Percentiles rank a stretch among this genome's conserved stretches.
These are phyloP conservation scores for Pseudomassariella vexata DNA, from an alignment of 2,329 filamentous ascomycete species.

Conservation along the genomic window DNA sequence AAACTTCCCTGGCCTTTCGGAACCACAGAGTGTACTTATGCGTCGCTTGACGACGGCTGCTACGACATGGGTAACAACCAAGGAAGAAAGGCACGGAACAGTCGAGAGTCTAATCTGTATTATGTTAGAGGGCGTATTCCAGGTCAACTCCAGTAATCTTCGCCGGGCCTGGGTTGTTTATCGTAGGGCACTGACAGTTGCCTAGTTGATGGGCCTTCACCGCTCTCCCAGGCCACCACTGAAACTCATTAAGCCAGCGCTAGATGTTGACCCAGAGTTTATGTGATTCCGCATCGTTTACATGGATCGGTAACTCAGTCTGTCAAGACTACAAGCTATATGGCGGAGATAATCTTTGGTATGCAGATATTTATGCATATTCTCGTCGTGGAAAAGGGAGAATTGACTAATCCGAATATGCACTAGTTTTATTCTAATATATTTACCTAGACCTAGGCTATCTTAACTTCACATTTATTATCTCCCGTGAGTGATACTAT, in stretches of 20 bases:
- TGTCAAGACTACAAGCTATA: slow-evolving; percentile 9
- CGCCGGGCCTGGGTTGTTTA: slow-evolving; percentile 30
- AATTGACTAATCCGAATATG: too few species aligned
- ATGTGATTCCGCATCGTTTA: slow-evolving; percentile 28
- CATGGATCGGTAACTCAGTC: slow-evolving; percentile 26
- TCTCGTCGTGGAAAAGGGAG: too few species aligned
- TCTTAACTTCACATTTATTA: too few species aligned
- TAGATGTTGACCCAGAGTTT: slow-evolving; percentile 3
- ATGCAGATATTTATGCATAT: too few species aligned
- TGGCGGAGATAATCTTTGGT: slow-evolving; percentile 3
- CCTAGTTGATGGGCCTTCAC: slow-evolving; percentile 36
- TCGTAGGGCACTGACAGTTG: slow-evolving; percentile 31
- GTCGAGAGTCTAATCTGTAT: slow-evolving; percentile 36
- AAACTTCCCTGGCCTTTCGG: slow-evolving; percentile 13
- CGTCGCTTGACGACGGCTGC: slow-evolving; percentile 22
- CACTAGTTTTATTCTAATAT: too few species aligned
- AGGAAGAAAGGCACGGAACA: slow-evolving; percentile 28
- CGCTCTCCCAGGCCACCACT: slow-evolving; percentile 13
- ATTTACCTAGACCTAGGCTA: too few species aligned
- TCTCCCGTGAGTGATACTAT: too few species aligned
- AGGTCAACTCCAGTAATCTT: slow-evolving; percentile 32
- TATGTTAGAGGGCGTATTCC: slow-evolving; percentile 32
- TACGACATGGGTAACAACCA: slow-evolving; percentile 25
- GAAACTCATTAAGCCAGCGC: slow-evolving; percentile 7
- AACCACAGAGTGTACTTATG: slow-evolving; percentile 20